Evolutionary conservation across 371 early-diverging fungal species (phyloP).

Genomic region (Smittium culicis): DNA sequence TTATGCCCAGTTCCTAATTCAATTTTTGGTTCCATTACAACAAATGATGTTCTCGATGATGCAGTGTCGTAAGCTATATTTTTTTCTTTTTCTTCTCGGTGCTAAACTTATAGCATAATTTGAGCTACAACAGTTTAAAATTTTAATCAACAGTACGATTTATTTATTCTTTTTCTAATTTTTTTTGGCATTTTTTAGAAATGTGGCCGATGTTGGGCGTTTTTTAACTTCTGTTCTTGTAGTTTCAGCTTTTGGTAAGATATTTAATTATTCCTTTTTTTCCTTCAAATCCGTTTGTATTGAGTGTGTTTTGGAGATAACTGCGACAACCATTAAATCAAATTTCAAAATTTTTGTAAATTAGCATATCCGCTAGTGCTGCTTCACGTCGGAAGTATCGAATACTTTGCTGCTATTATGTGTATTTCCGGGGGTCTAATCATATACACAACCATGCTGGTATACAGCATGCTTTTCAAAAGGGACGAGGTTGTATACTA

Average conservation of each 20-base stretch:
- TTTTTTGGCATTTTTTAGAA: not conserved
- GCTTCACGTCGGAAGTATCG: conserved; percentile 32
- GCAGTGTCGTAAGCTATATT: conserved; percentile 39
- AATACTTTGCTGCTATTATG: conserved; percentile 60
- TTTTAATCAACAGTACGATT: not conserved
- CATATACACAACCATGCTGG: conserved; percentile 64
- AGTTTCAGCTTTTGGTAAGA: conserved; percentile 76
- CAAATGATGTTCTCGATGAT: conserved; percentile 58
- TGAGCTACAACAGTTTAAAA: conserved; percentile 24
- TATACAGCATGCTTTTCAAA: conserved; percentile 23
- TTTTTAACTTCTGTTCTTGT: conserved; percentile 84
- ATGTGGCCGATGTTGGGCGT: conserved; percentile 69
- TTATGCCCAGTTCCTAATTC: conserved; percentile 85
- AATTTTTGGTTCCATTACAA: conserved; percentile 56
- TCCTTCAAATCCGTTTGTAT: conserved; percentile 53
- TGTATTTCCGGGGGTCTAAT: conserved; percentile 72
- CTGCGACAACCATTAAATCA: conserved; percentile 55
- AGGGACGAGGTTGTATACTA: conserved; percentile 5
- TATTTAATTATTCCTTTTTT: conserved; percentile 37
- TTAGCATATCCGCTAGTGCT: conserved; percentile 36
- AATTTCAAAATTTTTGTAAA: conserved; percentile 14
- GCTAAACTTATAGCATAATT: conserved; percentile 18
- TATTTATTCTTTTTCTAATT: not conserved
- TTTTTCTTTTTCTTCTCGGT: conserved; percentile 1
- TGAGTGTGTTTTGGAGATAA: too few relatives aligned